Evolutionary conservation across 805 yeast species (phyloP).

Genomic region (Saccharomycopsis olivae): DNA sequence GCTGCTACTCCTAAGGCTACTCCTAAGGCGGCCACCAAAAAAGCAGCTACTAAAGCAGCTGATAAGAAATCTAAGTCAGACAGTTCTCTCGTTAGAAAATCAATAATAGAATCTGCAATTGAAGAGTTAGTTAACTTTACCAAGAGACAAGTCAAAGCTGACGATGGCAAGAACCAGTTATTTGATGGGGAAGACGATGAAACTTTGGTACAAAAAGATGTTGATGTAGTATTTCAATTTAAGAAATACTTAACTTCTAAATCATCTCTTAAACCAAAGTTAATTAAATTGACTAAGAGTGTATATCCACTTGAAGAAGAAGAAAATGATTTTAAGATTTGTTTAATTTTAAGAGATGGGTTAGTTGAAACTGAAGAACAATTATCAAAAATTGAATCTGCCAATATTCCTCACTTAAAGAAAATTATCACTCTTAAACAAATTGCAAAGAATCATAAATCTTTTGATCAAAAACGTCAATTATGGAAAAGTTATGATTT

Average conservation of each 20-base stretch:
- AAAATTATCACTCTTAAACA: slow-evolving; percentile 48
- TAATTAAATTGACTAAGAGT: slow-evolving; percentile 20
- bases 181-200: slow-evolving; percentile 49
- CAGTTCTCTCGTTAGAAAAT: background rate
- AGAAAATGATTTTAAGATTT: slow-evolving; percentile 35
- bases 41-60: slow-evolving; percentile 5
- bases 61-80: slow-evolving; percentile 18
- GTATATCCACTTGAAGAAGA: slow-evolving; percentile 34
- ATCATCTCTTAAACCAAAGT: slow-evolving; percentile 30
- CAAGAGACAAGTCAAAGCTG: slow-evolving; percentile 25
- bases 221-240: slow-evolving; percentile 14
- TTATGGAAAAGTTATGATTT: slow-evolving; percentile 58
- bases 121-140: slow-evolving; percentile 56
- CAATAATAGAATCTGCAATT: slow-evolving; percentile 35
- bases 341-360: slow-evolving; percentile 61
- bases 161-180: slow-evolving; percentile 33
- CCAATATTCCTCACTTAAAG: slow-evolving; percentile 32
- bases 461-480: slow-evolving; percentile 80
- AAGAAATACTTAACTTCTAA: slow-evolving; percentile 11
- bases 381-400: slow-evolving; percentile 36
- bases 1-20: slow-evolving; percentile 15
- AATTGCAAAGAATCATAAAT: slow-evolving; percentile 74
- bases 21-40: slow-evolving; percentile 8
- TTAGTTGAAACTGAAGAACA: slow-evolving; percentile 32
- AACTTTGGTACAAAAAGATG: slow-evolving; percentile 23